Base-by-base conservation (phyloP, 257 asterid species). In the Primulina tabacum region DNA sequence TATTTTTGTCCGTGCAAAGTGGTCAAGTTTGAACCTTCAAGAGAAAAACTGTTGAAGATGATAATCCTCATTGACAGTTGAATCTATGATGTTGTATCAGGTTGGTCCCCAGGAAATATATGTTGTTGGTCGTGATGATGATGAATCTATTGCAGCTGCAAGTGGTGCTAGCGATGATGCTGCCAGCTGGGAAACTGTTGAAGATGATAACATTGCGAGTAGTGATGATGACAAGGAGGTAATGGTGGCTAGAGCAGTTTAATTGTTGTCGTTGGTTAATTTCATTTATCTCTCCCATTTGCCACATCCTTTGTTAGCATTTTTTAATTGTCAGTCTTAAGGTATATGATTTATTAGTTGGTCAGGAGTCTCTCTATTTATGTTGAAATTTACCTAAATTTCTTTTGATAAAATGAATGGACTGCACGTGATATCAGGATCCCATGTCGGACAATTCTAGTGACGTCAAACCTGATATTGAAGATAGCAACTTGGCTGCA, bases 111-210 rank as follows among this genome's bases (percentile, higher is more conserved):
- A 95, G 79, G 98, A 98, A 65, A 92, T 95, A 79, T 95, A 88
- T 83, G 99, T 95, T 74, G 99, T 95, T 65, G 98, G 92, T 75
- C 96, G 97, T 34, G 99, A 95, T 82, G 99, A 91, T 67, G 98
- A 95, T 73, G 97, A 92, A 67, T 92, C 99, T 59, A 60, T 89
- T 52, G 92, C 88, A 57, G 90, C 74, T 72, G 98, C 96, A 80
- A 94, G 97, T 82, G 88, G 88, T 66, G 87, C 75, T 67, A 85
- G 90, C 40, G 91, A 90, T 73, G 99, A 82, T 81, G 97, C 88
- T 10, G 96, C 92, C 68, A 95, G 99, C 89, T 95, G 99, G 99
- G 99, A 95, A 87, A 95, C 99, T 68, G 88, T 95, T 80, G 98
- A 91, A 55, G 98, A 92, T 79, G 87, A 88, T 69, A 88, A 82